Base-by-base conservation (phyloP, 805 yeast species). In the Huiozyma naganishii region DNA sequence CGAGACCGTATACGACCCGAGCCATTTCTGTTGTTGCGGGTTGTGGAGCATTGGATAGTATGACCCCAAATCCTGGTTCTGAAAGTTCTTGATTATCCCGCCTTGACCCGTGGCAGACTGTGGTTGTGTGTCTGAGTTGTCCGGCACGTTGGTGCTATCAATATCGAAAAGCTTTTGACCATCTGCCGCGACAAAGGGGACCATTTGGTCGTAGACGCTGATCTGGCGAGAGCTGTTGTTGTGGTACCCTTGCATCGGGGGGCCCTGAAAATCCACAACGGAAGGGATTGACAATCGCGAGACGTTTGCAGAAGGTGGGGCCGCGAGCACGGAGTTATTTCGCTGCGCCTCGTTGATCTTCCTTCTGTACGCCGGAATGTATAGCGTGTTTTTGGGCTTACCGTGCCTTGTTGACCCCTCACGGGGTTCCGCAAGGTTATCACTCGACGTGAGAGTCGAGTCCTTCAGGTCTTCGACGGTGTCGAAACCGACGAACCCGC, bases 351-450 rank as follows among this genome's bases (percentile, higher is more conserved):
- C 52, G 40, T 58, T 61, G 40, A 64, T 45, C 43, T 62, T 63
- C 49, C 59, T 62, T 48, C 64, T 58, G 46, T 67, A 67, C 6
- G 71, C 71, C 11, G 71, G 71, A 7, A 62, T 58, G 48, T 53
- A 67, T 32, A 29, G 45, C 40, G 17, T 36, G 35, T 32, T 37
- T 17, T 38, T 40, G n/a, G 34, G 28, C 6, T 33, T 40, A 23
- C 36, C 30, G 27, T 13, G 8, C 4, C 30, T 13, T 6, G 11
- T 28, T 3, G 27, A 38, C 39, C 29, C 41, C 33, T 28, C 40
- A 32, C 30, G 39, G 45, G 9, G 29, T 32, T 32, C 32, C 11
- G 34, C 32, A 9, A 41, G 32, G 4, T 36, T 27, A 30, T 41
- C 40, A 3, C 27, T n/a, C 33, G 41, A 30, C 23, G 23, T 17